Evolutionary conservation across 352 stramenopile species (phyloP).

Genomic region (Phytophthora citrophthora): DNA sequence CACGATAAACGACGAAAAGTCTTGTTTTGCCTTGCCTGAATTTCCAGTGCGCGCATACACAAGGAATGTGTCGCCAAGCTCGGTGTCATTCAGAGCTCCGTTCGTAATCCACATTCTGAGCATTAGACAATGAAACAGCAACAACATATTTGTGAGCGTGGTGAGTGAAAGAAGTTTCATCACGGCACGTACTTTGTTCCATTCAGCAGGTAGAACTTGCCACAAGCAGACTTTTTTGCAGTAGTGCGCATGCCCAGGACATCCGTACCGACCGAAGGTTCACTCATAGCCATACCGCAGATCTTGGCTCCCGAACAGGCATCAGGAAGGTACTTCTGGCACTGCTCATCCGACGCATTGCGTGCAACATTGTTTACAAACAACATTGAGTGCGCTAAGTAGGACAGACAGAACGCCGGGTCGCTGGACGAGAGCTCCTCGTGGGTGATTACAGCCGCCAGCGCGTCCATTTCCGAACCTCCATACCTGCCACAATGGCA

Average conservation of each 20-base stretch:
- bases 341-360: constrained; percentile 92
- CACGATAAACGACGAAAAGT: constrained; percentile 98
- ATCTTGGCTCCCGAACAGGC: constrained; percentile 95
- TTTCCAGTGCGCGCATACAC: constrained; percentile 97
- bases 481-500: constrained; percentile 76
- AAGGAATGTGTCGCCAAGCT: constrained; percentile 97
- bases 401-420: constrained; percentile 98
- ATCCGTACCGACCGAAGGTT: constrained; percentile 96
- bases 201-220: constrained; percentile 93
- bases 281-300: constrained; percentile 99
- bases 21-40: constrained; percentile 78
- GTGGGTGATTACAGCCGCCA: constrained; percentile 94
- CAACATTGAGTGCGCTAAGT: constrained; percentile 95
- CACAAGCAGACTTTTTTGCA: constrained; percentile 85
- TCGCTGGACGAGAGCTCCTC: constrained; percentile 97
- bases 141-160: too few species aligned
- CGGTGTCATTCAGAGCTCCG: constrained; percentile 94
- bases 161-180: background rate
- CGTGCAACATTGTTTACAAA: constrained; percentile 94
- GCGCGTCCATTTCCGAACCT: constrained; percentile 95
- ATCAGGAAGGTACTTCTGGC: constrained; percentile 88
- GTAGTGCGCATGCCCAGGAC: constrained; percentile 97
- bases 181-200: constrained; percentile 73
- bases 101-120: constrained; percentile 99
- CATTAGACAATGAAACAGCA: background rate